A percentile compares a stretch with the other conserved stretches of the same genome.
Evolutionary conservation across 306 rosid species (phyloP).

Genomic region (Vicia sativa): DNA sequence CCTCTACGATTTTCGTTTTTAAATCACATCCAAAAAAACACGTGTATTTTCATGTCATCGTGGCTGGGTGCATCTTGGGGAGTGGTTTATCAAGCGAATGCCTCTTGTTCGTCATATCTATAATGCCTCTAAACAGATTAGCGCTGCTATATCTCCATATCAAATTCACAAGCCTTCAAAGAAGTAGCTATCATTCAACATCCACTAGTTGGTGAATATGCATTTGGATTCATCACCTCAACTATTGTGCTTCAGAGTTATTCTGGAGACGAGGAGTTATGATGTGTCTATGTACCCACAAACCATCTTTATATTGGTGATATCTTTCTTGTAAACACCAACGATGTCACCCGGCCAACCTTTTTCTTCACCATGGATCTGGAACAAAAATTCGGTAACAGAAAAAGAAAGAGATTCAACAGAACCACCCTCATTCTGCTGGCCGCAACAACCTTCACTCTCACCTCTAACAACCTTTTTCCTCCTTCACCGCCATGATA

Average conservation of each 20-base stretch:
- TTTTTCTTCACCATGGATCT: no score
- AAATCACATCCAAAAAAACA: no score
- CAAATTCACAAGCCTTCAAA: constrained; percentile 92
- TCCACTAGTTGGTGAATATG: constrained; percentile 98
- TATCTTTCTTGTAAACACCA: constrained; percentile 74
- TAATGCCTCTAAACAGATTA: constrained; percentile 95
- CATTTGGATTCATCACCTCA: constrained; percentile 95
- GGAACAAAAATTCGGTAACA: no score
- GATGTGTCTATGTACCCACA: constrained; percentile 96
- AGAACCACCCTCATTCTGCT: no score
- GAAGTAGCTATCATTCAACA: constrained; percentile 98
- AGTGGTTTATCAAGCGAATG: constrained; percentile 98
- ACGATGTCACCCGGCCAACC: constrained; percentile 89
- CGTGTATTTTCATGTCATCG: constrained; percentile 97
- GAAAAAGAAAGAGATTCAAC: no score
- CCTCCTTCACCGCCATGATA: no score
- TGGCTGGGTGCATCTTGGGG: constrained; percentile 99
- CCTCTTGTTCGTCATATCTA: constrained; percentile 95
- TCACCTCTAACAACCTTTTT: no score
- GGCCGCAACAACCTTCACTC: no score
- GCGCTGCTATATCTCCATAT: constrained; percentile 97
- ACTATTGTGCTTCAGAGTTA: constrained; percentile 84
- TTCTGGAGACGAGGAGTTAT: constrained; percentile 91
- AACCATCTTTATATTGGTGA: constrained; percentile 97
- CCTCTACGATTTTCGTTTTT: no score